Conservation (phyloP, 139 green algal genomes). For the Zygnema cylindricum region DNA sequence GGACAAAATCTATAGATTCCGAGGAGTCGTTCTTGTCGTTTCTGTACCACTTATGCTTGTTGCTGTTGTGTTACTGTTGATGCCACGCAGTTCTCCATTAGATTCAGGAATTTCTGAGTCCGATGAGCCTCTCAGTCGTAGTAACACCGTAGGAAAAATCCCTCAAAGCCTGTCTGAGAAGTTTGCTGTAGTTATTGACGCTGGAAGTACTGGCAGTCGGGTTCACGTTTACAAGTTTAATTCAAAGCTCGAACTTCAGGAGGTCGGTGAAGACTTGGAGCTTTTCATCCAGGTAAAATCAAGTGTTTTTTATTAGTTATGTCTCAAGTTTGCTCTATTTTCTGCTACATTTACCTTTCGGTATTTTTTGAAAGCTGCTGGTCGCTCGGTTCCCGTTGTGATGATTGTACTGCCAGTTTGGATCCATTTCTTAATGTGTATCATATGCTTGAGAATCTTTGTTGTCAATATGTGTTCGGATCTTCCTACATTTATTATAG, state of each 20-base stretch:
- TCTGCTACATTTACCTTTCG: too few relatives aligned
- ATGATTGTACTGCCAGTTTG: too few relatives aligned
- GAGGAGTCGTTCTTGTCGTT: slow-evolving; percentile 71
- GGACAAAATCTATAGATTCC: slow-evolving; percentile 61
- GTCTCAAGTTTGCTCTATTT: too few relatives aligned
- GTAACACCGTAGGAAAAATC: neutral
- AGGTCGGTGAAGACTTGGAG: slow-evolving; percentile 55
- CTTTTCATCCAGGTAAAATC: slow-evolving; percentile 61
- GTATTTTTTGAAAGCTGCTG: too few relatives aligned
- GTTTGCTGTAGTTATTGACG: slow-evolving; percentile 94
- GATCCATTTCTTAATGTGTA: too few relatives aligned
- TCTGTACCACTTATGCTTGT: slow-evolving; percentile 77
- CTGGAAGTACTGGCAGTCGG: slow-evolving; percentile 91
- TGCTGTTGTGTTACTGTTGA: slow-evolving; percentile 67
- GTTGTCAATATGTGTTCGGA: too few relatives aligned
- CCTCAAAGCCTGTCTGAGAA: slow-evolving; percentile 3
- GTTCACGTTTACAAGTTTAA: slow-evolving; percentile 95
- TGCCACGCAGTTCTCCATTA: slow-evolving; percentile 55
- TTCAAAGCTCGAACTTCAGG: slow-evolving; percentile 40
- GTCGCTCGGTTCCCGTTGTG: too few relatives aligned
- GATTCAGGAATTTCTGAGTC: neutral
- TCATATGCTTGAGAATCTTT: too few relatives aligned
- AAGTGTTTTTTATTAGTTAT: too few relatives aligned
- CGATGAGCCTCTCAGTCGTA: neutral
- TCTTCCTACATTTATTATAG: too few relatives aligned